Conservation (phyloP, 2,329 filamentous ascomycete genomes). For the Elsinoe fawcettii region DNA sequence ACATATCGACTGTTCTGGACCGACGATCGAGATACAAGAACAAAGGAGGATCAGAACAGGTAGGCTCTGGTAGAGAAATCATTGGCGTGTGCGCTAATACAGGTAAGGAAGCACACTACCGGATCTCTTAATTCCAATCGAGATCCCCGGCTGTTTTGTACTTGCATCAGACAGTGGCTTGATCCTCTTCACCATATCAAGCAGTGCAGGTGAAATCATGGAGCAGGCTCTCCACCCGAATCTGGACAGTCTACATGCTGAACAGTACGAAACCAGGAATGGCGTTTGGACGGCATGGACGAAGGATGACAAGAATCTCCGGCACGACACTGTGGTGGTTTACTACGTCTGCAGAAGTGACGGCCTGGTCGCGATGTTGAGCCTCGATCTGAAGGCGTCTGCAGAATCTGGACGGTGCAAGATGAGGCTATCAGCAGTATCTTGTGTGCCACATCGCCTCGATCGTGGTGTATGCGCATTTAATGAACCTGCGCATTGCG, state of each 20-base stretch:
- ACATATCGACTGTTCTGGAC: neutral
- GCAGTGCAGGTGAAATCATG: neutral
- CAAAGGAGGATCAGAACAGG: slow-evolving; percentile 9
- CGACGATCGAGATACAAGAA: neutral
- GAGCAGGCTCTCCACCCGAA: neutral
- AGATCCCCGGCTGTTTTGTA: slow-evolving; percentile 16
- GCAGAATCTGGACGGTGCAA: neutral
- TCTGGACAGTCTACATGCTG: neutral
- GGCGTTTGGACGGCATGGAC: neutral
- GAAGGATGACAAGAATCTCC: neutral
- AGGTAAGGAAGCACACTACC: slow-evolving; percentile 9
- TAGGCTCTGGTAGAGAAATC: neutral
- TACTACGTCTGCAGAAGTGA: slow-evolving; percentile 1
- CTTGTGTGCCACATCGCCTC: neutral
- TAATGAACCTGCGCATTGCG: neutral
- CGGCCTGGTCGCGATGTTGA: neutral
- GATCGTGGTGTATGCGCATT: neutral
- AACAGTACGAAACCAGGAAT: neutral
- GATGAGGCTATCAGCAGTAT: neutral
- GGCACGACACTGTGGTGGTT: neutral
- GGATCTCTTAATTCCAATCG: slow-evolving; percentile 18
- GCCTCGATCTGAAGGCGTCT: neutral
- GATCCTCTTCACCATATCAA: neutral
- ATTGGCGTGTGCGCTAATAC: neutral
- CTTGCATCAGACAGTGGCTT: slow-evolving; percentile 13